These are phyloP conservation scores for Clitocybe nebularis DNA, from an alignment of 1,284 basidiomycete genomes.

Conservation along the genomic window DNA sequence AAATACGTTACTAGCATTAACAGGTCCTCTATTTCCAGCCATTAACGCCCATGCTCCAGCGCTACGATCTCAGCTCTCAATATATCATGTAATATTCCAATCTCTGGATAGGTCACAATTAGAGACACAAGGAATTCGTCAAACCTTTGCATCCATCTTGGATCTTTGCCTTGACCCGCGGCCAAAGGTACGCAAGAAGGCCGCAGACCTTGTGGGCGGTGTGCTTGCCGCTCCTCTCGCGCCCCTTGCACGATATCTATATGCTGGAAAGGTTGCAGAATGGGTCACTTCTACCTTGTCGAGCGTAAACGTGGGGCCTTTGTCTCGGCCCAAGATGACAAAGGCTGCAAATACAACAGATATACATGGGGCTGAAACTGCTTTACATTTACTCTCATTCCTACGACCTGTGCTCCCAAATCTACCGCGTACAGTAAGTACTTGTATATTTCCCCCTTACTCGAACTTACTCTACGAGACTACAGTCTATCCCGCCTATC, in stretches of 20 bases:
- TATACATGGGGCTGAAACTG: conserved; percentile 62
- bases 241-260: conserved; percentile 81
- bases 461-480: conserved; percentile 17
- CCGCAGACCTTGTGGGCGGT: conserved; percentile 81
- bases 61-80: conserved; percentile 70
- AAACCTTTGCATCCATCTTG: conserved; percentile 76
- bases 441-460: conserved; percentile 7
- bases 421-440: conserved; percentile 62
- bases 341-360: conserved; percentile 54
- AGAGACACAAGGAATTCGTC: conserved; percentile 65
- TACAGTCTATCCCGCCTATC: conserved; percentile 67
- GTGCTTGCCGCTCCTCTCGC: conserved; percentile 73
- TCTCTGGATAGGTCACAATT: conserved; percentile 71
- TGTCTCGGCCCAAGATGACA: conserved; percentile 49
- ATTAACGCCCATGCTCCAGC: conserved; percentile 64
- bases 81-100: conserved; percentile 66
- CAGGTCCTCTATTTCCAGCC: conserved; percentile 73
- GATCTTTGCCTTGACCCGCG: conserved; percentile 83
- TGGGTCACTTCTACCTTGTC: conserved; percentile 73
- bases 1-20: conserved; percentile 60
- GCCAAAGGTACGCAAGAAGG: conserved; percentile 92
- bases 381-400: conserved; percentile 80
- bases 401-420: conserved; percentile 62
- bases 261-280: conserved; percentile 73
- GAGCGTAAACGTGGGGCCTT: conserved; percentile 60